phyloP scores from a whole-genome alignment of 108 stramenopile genomes.

The Fragilariopsis cylindrus region DNA sequence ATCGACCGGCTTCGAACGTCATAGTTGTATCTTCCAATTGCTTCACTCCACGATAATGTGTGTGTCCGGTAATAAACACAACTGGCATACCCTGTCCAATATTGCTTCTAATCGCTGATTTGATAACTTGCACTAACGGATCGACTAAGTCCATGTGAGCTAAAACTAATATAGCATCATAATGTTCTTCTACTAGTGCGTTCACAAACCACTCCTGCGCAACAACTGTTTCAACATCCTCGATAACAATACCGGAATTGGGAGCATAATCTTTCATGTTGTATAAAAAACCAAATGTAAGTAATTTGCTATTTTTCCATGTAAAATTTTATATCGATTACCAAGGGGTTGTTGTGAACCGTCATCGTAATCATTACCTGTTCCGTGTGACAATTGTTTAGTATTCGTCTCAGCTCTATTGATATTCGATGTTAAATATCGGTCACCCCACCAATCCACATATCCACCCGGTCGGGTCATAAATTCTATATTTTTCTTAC shows the following conservation, averaged over 20 bases:
- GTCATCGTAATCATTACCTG: background rate
- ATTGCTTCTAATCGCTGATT: constrained; percentile 36
- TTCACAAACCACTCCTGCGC: constrained; percentile 59
- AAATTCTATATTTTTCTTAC: constrained; percentile 31
- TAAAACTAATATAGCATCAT: constrained; percentile 73
- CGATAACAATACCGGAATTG: constrained; percentile 34
- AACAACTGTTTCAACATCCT: constrained; percentile 51
- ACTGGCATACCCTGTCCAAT: constrained; percentile 57
- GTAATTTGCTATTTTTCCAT: constrained; percentile 45
- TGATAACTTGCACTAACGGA: constrained; percentile 51
- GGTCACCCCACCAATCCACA: constrained; percentile 68
- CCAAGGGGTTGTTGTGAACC: constrained; percentile 39
- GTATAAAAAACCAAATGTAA: constrained; percentile 81
- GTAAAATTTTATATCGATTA: constrained; percentile 48
- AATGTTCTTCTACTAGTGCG: constrained; percentile 38
- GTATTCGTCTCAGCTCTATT: constrained; percentile 18
- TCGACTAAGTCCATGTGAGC: constrained; percentile 81
- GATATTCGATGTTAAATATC: constrained; percentile 74
- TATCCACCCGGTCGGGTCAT: constrained; percentile 56
- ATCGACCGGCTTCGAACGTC: constrained; percentile 69
- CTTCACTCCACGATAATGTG: constrained; percentile 50
- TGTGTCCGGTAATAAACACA: constrained; percentile 78
- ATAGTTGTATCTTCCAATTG: constrained; percentile 24
- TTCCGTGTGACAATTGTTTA: background rate
- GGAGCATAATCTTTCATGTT: constrained; percentile 45